Base-by-base conservation (phyloP, 2,329 filamentous ascomycete genomes). In the Alternaria alternata region DNA sequence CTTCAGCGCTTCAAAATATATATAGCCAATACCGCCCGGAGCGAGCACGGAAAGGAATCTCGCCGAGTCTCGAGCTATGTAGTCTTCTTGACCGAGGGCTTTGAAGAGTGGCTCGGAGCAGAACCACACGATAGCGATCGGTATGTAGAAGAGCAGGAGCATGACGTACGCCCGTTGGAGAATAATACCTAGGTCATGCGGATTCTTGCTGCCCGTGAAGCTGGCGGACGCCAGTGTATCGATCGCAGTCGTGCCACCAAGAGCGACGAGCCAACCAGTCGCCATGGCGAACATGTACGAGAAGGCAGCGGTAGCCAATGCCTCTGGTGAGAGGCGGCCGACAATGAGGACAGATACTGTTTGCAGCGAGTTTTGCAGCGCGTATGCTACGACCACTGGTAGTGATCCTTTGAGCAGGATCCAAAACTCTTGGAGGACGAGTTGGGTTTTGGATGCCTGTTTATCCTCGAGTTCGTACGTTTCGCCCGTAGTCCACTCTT, bases 271-370 rank as follows among this genome's bases (percentile, higher is more conserved):
- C 92, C 93, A 96, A 0, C 89, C 93, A 1, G 92, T 93, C 22
- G 91, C 89, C 91, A 94, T 93, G 55, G 93, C 93, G 69, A 96
- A 96, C 93, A 96, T 96, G 81, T 95, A 94, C 2, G 91, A 91
- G 72, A 96, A 96, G 0, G 93, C 92, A 1, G 92, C 90, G 0
- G 90, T 91, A 0, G 93, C 91, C 7, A 96, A 81, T 2, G 92
- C 88, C 76, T 95, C 90, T 1, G 93, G 89, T 0, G 91, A 94
- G 0, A 93, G 81, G 3, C 91, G 88, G 9, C 93, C 93, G 3
- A 92, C 92, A 38, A 96, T 89, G 46, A 96, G 81, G 5, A 96
- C 91, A 0, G 92, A 95, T 1, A 91, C 75, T 0, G 93, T 96
- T 74, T 96, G 93, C 0, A 96, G 81, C 5, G 90, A 93, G 76